Evolutionary conservation across 192 early-diverging fungal species (phyloP).

Genomic region (Borealophlyctis nickersoniae): DNA sequence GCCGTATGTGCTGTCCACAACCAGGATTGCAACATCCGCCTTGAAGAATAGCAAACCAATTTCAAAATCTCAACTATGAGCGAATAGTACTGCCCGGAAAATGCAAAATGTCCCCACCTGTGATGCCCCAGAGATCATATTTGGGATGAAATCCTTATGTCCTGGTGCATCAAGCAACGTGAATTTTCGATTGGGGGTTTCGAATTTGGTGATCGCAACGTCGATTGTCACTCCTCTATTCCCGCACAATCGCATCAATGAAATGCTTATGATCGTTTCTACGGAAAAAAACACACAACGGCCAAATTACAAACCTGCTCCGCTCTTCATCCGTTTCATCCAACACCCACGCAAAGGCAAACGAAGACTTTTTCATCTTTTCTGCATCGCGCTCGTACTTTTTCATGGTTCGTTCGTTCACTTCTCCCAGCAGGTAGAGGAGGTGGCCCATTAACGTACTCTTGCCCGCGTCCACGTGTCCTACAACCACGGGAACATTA

Average conservation of each 20-base stretch:
- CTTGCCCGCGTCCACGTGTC: slow-evolving; percentile 97
- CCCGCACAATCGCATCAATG: too few species aligned
- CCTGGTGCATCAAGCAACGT: slow-evolving; percentile 95
- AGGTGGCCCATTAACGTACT: slow-evolving; percentile 96
- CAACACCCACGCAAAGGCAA: slow-evolving; percentile 96
- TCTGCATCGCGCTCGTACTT: slow-evolving; percentile 89
- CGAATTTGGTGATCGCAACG: slow-evolving; percentile 85
- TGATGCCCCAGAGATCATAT: slow-evolving; percentile 94
- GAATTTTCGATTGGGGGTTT: slow-evolving; percentile 72
- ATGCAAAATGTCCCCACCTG: slow-evolving; percentile 46
- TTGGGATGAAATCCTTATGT: slow-evolving; percentile 98
- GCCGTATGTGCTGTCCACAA: slow-evolving; percentile 82
- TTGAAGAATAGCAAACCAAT: slow-evolving; percentile 33
- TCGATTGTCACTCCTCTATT: slow-evolving; percentile 94
- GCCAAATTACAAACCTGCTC: too few species aligned
- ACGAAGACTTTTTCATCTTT: slow-evolving; percentile 91
- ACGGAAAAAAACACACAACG: too few species aligned
- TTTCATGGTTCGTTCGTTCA: slow-evolving; percentile 79
- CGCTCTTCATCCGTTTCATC: slow-evolving; percentile 96
- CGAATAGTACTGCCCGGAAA: not conserved
- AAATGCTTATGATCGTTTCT: too few species aligned
- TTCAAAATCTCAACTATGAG: too few species aligned
- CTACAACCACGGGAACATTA: slow-evolving; percentile 30
- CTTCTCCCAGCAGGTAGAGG: slow-evolving; percentile 83
- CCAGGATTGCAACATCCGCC: slow-evolving; percentile 93